Conservation (phyloP, 2,329 filamentous ascomycete species). For the Pseudocercospora fuligena region DNA sequence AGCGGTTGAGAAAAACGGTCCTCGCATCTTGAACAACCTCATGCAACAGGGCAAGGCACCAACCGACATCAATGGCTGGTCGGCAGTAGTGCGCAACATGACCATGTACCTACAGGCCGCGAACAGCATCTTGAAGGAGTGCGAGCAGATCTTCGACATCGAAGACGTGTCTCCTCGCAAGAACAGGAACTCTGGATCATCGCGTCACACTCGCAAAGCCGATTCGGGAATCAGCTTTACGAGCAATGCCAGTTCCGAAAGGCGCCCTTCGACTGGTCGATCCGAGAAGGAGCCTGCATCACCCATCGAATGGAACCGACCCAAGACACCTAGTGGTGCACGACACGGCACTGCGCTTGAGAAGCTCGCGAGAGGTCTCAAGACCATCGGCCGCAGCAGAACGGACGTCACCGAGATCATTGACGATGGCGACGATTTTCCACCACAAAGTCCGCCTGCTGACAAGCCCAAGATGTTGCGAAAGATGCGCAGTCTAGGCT, state of each 20-base stretch:
- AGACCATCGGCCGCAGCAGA: constrained; percentile 61
- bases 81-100: constrained; percentile 52
- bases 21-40: constrained; percentile 57
- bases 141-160: constrained; percentile 54
- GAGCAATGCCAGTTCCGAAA: constrained; percentile 32
- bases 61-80: constrained; percentile 63
- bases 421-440: constrained; percentile 23
- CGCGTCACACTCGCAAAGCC: constrained; percentile 59
- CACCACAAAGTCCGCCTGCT: constrained; percentile 13
- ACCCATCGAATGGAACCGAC: constrained; percentile 31
- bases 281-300: constrained; percentile 30
- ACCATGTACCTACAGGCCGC: constrained; percentile 63
- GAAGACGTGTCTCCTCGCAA: constrained; percentile 41
- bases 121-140: constrained; percentile 67
- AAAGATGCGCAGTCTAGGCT: constrained; percentile 45
- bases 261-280: constrained; percentile 29
- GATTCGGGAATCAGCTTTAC: constrained; percentile 69
- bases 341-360: constrained; percentile 59
- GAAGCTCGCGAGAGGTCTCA: constrained; percentile 63
- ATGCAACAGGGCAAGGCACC: constrained; percentile 58
- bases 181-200: constrained; percentile 23
- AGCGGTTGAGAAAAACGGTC: constrained; percentile 61
- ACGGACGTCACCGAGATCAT: constrained; percentile 57
- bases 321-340: constrained; percentile 43
- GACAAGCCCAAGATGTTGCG: constrained; percentile 37